These are phyloP conservation scores for Kazachstania africana DNA, from an alignment of 805 yeast species.

Conservation along the genomic window DNA sequence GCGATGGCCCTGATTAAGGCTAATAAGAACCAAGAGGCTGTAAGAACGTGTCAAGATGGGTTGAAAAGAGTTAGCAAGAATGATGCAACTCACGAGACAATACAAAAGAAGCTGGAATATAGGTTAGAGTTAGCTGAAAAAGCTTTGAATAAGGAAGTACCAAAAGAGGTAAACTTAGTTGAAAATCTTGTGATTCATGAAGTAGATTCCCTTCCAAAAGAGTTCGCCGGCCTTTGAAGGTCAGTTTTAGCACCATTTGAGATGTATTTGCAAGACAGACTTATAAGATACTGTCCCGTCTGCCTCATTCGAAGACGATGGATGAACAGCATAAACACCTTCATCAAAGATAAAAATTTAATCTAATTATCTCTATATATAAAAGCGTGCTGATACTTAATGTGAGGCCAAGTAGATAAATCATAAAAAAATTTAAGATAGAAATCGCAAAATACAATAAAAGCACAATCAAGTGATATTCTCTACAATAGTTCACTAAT, in stretches of 20 bases:
- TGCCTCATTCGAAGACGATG: too few species aligned
- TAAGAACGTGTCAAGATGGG: conserved; percentile 40
- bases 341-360: too few species aligned
- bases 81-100: conserved; percentile 19
- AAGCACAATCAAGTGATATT: too few species aligned
- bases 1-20: conserved; percentile 54
- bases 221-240: conserved; percentile 13
- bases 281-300: too few species aligned
- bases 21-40: conserved; percentile 36
- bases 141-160: background rate
- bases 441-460: too few species aligned
- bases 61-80: conserved; percentile 14
- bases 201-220: conserved; percentile 34
- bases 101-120: conserved; percentile 38
- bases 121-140: conserved; percentile 36
- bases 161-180: background rate
- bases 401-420: too few species aligned
- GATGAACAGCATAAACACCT: too few species aligned
- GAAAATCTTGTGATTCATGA: conserved; percentile 27
- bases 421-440: too few species aligned
- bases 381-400: too few species aligned
- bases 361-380: too few species aligned
- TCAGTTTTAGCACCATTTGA: background rate
- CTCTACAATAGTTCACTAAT: too few species aligned
- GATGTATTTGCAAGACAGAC: too few species aligned